Evolutionary conservation across 805 yeast species (phyloP).

Genomic region (Isabelozyma pseudorhagii): DNA sequence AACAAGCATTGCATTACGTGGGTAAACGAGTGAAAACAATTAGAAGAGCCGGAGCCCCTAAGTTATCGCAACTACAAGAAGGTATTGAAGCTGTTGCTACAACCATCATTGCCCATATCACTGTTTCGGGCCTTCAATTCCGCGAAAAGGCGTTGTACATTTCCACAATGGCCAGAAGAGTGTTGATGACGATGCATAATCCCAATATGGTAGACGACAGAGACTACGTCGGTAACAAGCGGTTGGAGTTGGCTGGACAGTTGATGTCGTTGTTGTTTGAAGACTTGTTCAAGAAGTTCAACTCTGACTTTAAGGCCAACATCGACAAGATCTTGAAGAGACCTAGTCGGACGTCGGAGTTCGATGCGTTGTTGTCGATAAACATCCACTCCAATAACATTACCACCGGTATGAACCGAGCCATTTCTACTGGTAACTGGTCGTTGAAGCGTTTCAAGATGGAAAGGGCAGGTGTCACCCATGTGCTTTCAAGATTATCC

Average conservation of each 20-base stretch:
- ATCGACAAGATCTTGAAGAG: constrained; percentile 91
- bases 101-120: constrained; percentile 91
- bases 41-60: constrained; percentile 81
- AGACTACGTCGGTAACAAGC: constrained; percentile 97
- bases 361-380: constrained; percentile 87
- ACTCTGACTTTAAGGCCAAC: constrained; percentile 89
- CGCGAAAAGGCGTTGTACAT: constrained; percentile 92
- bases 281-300: constrained; percentile 95
- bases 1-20: constrained; percentile 86
- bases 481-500: constrained; percentile 85
- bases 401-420: constrained; percentile 91
- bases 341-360: constrained; percentile 92
- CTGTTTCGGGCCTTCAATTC: constrained; percentile 81
- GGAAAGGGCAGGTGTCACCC: constrained; percentile 99
- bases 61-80: constrained; percentile 78
- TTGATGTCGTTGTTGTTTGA: constrained; percentile 91
- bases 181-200: constrained; percentile 90
- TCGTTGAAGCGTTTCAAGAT: constrained; percentile 96
- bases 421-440: constrained; percentile 99
- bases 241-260: constrained; percentile 96
- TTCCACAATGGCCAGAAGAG: constrained; percentile 96
- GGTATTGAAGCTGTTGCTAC: constrained; percentile 97
- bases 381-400: constrained; percentile 90
- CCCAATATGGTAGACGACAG: constrained; percentile 97
- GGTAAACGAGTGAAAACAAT: constrained; percentile 92